phyloP scores from a whole-genome alignment of 2,329 filamentous ascomycete species.

The Diaporthe destruens region DNA sequence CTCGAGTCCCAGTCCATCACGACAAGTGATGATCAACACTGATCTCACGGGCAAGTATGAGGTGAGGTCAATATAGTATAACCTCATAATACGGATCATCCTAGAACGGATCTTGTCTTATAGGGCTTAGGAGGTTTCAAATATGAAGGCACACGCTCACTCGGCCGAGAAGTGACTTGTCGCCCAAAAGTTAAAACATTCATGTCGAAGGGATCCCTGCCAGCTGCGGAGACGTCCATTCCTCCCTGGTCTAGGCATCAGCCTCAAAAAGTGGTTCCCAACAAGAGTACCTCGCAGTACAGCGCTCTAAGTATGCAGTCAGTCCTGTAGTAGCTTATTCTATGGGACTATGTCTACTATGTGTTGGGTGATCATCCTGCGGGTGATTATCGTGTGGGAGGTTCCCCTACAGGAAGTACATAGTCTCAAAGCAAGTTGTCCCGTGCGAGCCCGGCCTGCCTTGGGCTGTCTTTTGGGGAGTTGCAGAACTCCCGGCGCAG shows the following conservation, averaged over 20 bases:
- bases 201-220: conserved; percentile 15
- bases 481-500: neutral
- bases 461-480: too few species aligned
- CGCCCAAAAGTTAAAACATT: neutral
- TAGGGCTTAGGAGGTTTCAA: conserved; percentile 30
- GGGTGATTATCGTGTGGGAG: too few species aligned
- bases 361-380: too few species aligned
- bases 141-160: conserved; percentile 7
- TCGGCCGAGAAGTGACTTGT: conserved; percentile 11
- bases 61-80: neutral
- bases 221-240: neutral
- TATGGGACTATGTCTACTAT: too few species aligned
- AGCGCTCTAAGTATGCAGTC: too few species aligned
- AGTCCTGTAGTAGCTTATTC: too few species aligned
- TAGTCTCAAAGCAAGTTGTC: too few species aligned
- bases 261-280: neutral
- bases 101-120: neutral
- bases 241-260: neutral
- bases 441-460: too few species aligned
- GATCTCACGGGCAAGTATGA: neutral
- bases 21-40: neutral
- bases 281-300: neutral
- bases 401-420: too few species aligned
- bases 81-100: neutral
- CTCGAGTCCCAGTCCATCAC: neutral